Conservation (phyloP, 768 basidiomycete species). For the Phylloporus rhodoxanthus region DNA sequence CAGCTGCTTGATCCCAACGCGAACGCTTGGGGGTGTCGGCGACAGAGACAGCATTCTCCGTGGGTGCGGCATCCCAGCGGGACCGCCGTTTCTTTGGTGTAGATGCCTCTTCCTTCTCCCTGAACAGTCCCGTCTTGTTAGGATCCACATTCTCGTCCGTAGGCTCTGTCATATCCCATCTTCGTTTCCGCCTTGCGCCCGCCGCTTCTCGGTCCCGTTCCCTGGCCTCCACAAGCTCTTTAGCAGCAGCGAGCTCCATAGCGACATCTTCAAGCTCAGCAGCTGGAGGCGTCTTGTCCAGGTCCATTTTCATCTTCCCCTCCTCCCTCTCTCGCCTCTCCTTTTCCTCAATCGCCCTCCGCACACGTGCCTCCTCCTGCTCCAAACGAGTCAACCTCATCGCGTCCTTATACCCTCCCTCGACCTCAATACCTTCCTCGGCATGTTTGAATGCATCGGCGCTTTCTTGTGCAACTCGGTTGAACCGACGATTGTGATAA, state of each 20-base stretch:
- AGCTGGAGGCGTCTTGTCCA: conserved; percentile 89
- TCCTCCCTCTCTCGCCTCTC: conserved; percentile 71
- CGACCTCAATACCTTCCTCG: conserved; percentile 62
- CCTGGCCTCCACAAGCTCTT: conserved; percentile 34
- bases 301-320: conserved; percentile 71
- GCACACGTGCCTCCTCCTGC: conserved; percentile 85
- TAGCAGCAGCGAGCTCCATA: conserved; percentile 54
- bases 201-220: conserved; percentile 35
- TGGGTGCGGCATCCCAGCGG: conserved; percentile 92
- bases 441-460: conserved; percentile 68
- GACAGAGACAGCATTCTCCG: conserved; percentile 45
- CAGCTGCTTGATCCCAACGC: conserved; percentile 95
- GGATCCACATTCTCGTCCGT: conserved; percentile 62
- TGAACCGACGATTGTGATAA: conserved; percentile 90
- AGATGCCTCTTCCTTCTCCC: conserved; percentile 72
- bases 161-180: conserved; percentile 68
- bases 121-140: conserved; percentile 57
- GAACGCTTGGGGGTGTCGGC: conserved; percentile 82
- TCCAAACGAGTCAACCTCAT: conserved; percentile 90
- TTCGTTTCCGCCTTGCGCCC: conserved; percentile 64
- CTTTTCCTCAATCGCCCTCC: conserved; percentile 82
- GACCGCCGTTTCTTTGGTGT: conserved; percentile 90
- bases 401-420: conserved; percentile 92
- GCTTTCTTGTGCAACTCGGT: conserved; percentile 74
- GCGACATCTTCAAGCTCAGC: conserved; percentile 70